Percentiles rank a stretch among this genome's conserved stretches.
phyloP scores from a whole-genome alignment of 345 rosid species.

The Bruguiera sexangula region DNA sequence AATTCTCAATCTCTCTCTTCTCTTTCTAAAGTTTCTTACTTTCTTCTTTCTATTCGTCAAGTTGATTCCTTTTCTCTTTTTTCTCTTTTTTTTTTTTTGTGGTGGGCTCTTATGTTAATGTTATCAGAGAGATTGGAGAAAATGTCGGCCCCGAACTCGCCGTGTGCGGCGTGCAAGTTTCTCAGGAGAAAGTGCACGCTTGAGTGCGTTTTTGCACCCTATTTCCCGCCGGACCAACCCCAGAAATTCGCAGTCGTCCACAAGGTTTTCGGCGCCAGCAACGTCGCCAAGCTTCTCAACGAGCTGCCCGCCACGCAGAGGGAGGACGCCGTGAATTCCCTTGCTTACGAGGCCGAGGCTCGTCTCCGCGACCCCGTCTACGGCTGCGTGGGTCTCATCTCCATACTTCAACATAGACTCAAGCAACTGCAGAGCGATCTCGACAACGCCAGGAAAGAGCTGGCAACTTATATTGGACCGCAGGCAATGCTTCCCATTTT shows the following conservation, averaged over 20 bases:
- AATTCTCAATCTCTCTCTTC: not conserved
- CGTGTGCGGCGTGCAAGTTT: conserved; percentile 2
- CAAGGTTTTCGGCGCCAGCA: conserved; percentile 44
- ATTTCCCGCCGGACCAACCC: conserved; percentile 4
- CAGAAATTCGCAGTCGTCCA: not conserved
- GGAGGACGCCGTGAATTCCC: conserved; percentile 80
- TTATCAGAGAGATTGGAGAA: not conserved
- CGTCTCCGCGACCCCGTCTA: conserved; percentile 80
- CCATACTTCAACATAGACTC: conserved; percentile 63
- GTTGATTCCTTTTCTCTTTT: not conserved
- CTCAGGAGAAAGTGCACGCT: conserved; percentile 7
- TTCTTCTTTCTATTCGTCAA: not conserved
- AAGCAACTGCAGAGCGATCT: conserved; percentile 54
- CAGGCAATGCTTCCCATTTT: conserved; percentile 49
- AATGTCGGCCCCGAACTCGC: not conserved
- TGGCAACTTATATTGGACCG: conserved; percentile 48
- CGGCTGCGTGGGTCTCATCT: conserved; percentile 77
- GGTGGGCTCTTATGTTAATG: no score
- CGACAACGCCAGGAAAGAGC: conserved; percentile 54
- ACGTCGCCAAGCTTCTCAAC: conserved; percentile 68
- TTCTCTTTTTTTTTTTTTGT: not conserved
- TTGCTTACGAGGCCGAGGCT: conserved; percentile 77
- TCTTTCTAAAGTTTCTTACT: not conserved
- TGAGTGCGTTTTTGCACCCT: conserved; percentile 5
- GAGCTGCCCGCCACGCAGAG: conserved; percentile 54